These are phyloP conservation scores for Orychophragmus violaceus DNA, from an alignment of 345 rosid species.

Conservation along the genomic window DNA sequence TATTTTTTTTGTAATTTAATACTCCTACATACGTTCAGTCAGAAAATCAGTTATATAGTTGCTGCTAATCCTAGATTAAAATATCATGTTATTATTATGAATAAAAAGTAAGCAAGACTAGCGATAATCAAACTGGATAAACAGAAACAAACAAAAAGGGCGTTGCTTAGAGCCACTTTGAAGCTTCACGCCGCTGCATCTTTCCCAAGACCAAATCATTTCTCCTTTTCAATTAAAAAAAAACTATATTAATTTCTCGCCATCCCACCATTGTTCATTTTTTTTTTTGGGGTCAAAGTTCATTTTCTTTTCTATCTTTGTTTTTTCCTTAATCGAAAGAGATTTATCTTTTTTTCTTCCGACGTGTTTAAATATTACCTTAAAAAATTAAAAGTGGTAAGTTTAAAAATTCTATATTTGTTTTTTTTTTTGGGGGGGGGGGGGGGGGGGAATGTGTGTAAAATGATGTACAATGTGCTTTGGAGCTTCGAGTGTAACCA, in stretches of 20 bases:
- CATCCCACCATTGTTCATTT: constrained; percentile 6
- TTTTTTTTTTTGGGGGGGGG: not conserved
- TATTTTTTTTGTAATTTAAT: not conserved
- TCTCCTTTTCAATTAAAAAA: not conserved
- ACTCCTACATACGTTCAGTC: not conserved
- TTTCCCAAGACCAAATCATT: constrained; percentile 30
- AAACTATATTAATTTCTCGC: not conserved
- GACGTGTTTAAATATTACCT: constrained; percentile 7
- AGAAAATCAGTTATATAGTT: not conserved
- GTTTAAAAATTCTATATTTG: not conserved
- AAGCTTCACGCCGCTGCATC: constrained; percentile 34
- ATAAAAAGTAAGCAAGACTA: not conserved
- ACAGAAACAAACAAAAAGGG: constrained; percentile 24
- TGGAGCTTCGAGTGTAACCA: constrained; percentile 22
- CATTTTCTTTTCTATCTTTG: not conserved
- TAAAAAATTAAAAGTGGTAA: constrained; percentile 6
- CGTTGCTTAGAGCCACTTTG: constrained; percentile 22
- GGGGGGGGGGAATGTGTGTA: constrained; percentile 23
- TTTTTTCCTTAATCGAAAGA: not conserved
- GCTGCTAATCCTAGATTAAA: not conserved
- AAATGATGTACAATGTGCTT: constrained; percentile 22
- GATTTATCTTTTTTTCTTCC: not conserved
- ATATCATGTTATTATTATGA: not conserved
- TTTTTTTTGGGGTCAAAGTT: too few relatives aligned
- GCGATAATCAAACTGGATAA: constrained; percentile 16